These are phyloP conservation scores for Pyricularia pennisetigena DNA, from an alignment of 2,329 filamentous ascomycete genomes.

Conservation along the genomic window DNA sequence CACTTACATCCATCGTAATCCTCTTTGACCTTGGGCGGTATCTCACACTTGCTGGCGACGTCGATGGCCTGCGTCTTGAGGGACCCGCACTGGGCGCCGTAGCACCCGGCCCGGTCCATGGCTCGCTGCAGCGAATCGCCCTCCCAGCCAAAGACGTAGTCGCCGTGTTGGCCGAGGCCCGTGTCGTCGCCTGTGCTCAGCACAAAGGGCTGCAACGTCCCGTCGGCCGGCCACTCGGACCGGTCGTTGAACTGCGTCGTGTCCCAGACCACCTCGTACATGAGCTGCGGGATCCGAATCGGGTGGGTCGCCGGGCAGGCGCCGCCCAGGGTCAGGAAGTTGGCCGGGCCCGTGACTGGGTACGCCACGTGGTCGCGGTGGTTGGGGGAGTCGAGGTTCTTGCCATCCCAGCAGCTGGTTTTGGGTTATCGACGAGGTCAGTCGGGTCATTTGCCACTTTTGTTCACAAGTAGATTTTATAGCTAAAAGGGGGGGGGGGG, in stretches of 20 bases:
- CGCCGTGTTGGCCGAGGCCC: constrained; percentile 30
- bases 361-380: constrained; percentile 33
- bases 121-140: constrained; percentile 25
- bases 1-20: constrained; percentile 25
- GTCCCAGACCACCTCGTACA: constrained; percentile 38
- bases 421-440: constrained; percentile 33
- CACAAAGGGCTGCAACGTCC: constrained; percentile 23
- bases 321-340: constrained; percentile 26
- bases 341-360: constrained; percentile 28
- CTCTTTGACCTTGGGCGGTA: constrained; percentile 20
- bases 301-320: constrained; percentile 27
- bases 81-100: constrained; percentile 25
- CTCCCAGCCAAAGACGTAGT: constrained; percentile 30
- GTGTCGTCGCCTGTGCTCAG: constrained; percentile 26
- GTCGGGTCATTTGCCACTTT: constrained; percentile 40
- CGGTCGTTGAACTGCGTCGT: constrained; percentile 27
- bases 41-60: constrained; percentile 18
- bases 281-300: constrained; percentile 32
- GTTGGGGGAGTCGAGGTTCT: constrained; percentile 35
- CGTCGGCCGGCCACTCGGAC: constrained; percentile 25
- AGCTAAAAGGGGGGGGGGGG: too few species aligned
- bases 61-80: constrained; percentile 23
- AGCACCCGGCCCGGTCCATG: constrained; percentile 30
- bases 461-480: too few species aligned
- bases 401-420: constrained; percentile 39